Percentiles rank a stretch among this genome's conserved stretches.
Conservation (phyloP, 805 yeast species). For the Cyberlindnera saturnus region DNA sequence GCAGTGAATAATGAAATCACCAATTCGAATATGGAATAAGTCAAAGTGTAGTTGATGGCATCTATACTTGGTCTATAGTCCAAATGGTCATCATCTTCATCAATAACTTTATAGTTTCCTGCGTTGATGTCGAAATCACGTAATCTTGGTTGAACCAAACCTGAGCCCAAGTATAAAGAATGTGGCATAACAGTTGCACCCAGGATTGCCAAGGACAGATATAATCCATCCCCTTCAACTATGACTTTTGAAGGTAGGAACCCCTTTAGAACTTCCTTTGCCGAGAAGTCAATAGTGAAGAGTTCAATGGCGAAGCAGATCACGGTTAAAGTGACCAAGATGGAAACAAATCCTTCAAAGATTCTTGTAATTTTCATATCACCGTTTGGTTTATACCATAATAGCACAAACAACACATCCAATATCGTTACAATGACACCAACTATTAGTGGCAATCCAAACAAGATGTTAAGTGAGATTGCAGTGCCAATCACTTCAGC, state of each 20-base stretch:
- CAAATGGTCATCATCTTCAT: conserved; percentile 27
- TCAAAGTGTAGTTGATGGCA: conserved; percentile 77
- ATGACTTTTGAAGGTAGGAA: conserved; percentile 49
- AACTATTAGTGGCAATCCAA: conserved; percentile 68
- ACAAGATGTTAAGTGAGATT: conserved; percentile 78
- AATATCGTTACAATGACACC: conserved; percentile 84
- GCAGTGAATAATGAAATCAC: conserved; percentile 80
- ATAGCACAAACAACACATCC: conserved; percentile 78
- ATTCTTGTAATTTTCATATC: conserved; percentile 70
- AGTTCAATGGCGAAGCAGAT: conserved; percentile 79
- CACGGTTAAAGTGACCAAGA: conserved; percentile 75
- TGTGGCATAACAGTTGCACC: conserved; percentile 98
- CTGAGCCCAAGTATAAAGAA: conserved; percentile 80
- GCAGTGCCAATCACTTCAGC: conserved; percentile 99
- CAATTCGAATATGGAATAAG: conserved; percentile 76
- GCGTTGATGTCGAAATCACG: conserved; percentile 68
- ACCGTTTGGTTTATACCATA: conserved; percentile 85
- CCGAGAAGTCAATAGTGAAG: conserved; percentile 51
- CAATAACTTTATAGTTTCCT: conserved; percentile 46
- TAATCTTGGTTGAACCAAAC: conserved; percentile 80
- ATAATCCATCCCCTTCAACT: conserved; percentile 61
- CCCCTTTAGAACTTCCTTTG: conserved; percentile 64
- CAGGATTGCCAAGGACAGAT: conserved; percentile 74
- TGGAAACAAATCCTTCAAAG: conserved; percentile 77
- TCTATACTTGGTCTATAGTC: conserved; percentile 72